Conservation (phyloP, 179 eudicot species). For the Actinidia arguta region DNA sequence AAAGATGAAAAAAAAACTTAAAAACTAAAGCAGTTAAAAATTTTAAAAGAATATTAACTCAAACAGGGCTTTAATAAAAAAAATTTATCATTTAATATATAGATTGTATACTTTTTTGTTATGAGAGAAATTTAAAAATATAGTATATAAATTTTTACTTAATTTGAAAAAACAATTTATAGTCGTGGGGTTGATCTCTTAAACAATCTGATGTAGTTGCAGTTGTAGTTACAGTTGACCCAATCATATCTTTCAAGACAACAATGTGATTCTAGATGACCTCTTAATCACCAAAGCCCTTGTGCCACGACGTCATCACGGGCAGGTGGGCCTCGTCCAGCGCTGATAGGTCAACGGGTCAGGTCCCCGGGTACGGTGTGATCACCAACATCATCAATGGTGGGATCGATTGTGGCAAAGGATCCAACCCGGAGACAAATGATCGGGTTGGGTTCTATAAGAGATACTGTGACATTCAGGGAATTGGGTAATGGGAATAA, state of each 20-base stretch:
- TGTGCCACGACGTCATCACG: constrained; percentile 40
- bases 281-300: constrained; percentile 44
- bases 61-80: no score
- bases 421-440: background rate
- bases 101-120: no score
- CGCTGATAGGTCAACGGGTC: constrained; percentile 2
- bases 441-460: constrained; percentile 46
- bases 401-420: constrained; percentile 42
- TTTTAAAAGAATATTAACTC: no score
- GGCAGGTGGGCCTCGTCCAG: constrained; percentile 24
- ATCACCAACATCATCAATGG: constrained; percentile 51
- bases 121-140: no score
- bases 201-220: no score
- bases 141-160: no score
- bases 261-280: constrained; percentile 58
- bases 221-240: constrained; percentile 33
- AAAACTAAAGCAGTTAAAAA: no score
- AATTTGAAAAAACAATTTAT: no score
- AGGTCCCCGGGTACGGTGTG: constrained; percentile 35
- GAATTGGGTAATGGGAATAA: constrained; percentile 32
- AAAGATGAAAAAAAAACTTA: no score
- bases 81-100: no score
- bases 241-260: constrained; percentile 44
- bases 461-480: constrained; percentile 36
- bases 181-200: no score